A percentile compares a stretch with the other conserved stretches of the same genome.
Conservation (phyloP, 2,329 filamentous ascomycete genomes). For the Aspergillus persii region DNA sequence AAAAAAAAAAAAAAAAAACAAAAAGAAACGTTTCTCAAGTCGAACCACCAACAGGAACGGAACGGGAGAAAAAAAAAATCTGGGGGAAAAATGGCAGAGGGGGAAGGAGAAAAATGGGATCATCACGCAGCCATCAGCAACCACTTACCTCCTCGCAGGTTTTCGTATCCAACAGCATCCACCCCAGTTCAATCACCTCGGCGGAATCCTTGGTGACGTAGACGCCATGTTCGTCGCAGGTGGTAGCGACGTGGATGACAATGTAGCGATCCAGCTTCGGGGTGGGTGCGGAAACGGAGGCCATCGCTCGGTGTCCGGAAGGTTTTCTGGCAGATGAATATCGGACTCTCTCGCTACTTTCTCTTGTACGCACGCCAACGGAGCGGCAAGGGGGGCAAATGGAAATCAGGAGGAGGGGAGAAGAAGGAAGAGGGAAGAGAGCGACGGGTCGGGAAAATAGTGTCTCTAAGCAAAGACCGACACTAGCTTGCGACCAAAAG, state of each 20-base stretch:
- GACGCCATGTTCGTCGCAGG: conserved; percentile 97
- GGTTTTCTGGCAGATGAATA: conserved; percentile 1
- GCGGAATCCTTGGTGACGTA: conserved; percentile 99
- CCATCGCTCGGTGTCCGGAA: conserved; percentile 36
- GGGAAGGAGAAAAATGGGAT: background rate
- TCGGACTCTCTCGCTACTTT: conserved; percentile 9
- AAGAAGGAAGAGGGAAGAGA: conserved; percentile 16
- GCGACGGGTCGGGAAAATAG: conserved; percentile 21
- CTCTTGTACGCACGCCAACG: conserved; percentile 23
- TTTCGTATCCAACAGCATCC: conserved; percentile 92
- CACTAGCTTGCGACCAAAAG: conserved; percentile 25
- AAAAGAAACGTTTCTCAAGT: conserved; percentile 19
- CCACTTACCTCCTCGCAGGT: conserved; percentile 81
- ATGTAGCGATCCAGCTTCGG: conserved; percentile 91
- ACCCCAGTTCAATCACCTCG: conserved; percentile 98
- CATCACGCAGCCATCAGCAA: background rate
- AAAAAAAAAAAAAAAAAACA: conserved; percentile 48
- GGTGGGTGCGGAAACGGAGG: conserved; percentile 51
- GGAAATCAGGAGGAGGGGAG: conserved; percentile 7
- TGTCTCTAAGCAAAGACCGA: conserved; percentile 4
- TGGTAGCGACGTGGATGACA: conserved; percentile 97
- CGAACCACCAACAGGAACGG: background rate
- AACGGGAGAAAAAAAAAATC: conserved; percentile 17
- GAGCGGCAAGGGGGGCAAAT: conserved; percentile 25
- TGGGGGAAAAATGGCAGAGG: conserved; percentile 1